Percentiles rank a stretch among this genome's conserved stretches.
These are phyloP conservation scores for Salix exigua DNA, from an alignment of 345 rosid genomes.

Conservation along the genomic window DNA sequence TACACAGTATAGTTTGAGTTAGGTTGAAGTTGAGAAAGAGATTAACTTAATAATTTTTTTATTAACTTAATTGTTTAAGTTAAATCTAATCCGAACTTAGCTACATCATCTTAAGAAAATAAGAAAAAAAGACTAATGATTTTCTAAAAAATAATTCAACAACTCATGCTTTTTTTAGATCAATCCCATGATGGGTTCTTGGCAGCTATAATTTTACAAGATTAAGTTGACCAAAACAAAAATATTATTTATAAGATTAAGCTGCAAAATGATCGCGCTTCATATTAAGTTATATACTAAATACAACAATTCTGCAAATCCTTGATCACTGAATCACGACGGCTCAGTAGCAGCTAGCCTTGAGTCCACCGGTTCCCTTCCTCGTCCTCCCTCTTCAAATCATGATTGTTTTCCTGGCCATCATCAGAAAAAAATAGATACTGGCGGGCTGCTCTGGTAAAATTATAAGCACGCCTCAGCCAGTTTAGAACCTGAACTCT, in stretches of 20 bases:
- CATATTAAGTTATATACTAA: not conserved
- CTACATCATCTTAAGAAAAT: too few relatives aligned
- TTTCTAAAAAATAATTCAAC: too few relatives aligned
- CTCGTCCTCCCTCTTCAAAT: not conserved
- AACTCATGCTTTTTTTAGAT: too few relatives aligned
- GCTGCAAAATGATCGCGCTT: not conserved
- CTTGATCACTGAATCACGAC: not conserved
- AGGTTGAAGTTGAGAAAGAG: too few relatives aligned
- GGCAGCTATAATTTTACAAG: not conserved
- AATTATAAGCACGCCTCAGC: conserved; percentile 25
- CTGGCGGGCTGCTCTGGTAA: conserved; percentile 24
- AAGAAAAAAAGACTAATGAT: too few relatives aligned
- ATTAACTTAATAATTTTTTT: too few relatives aligned
- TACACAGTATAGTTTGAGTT: too few relatives aligned
- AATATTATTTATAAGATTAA: not conserved
- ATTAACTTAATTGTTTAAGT: too few relatives aligned
- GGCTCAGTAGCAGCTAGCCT: not conserved
- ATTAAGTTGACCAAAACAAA: not conserved
- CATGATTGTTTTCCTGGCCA: not conserved
- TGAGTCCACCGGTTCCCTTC: not conserved
- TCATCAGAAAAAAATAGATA: not conserved
- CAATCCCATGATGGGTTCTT: too few relatives aligned
- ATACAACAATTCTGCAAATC: not conserved
- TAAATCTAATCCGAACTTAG: too few relatives aligned
- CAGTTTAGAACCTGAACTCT: not conserved